Evolutionary conservation across 2,329 filamentous ascomycete species (phyloP).

Genomic region (Hypoxylon sp.): DNA sequence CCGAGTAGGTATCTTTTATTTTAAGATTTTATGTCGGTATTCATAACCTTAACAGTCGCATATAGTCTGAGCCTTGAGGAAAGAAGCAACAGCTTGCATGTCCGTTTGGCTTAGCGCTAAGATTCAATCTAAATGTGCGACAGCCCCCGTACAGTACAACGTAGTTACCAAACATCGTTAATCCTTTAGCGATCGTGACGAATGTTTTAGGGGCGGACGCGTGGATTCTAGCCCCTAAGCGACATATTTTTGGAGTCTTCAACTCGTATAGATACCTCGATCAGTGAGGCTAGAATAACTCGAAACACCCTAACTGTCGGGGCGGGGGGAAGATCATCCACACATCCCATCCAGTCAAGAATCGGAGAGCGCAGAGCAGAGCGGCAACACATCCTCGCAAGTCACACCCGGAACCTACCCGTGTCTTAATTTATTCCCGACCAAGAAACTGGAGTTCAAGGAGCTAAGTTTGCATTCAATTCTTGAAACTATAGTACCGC

Average conservation of each 20-base stretch:
- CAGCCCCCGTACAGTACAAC: constrained; percentile 30
- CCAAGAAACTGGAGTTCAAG: neutral
- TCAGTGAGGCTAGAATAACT: constrained; percentile 38
- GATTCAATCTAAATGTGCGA: constrained; percentile 41
- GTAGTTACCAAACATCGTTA: neutral
- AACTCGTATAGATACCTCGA: constrained; percentile 25
- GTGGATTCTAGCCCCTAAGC: constrained; percentile 29
- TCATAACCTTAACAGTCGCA: constrained; percentile 33
- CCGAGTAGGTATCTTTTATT: constrained; percentile 13
- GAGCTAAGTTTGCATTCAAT: neutral
- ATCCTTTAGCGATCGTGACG: constrained; percentile 22
- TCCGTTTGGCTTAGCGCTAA: constrained; percentile 40
- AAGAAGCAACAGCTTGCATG: constrained; percentile 34
- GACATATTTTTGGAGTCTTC: constrained; percentile 17
- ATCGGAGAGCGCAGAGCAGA: constrained; percentile 6
- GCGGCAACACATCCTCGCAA: constrained; percentile 23
- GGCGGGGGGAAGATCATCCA: constrained; percentile 37
- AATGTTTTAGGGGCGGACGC: constrained; percentile 30
- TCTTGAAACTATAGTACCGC: neutral
- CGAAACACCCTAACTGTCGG: constrained; percentile 40
- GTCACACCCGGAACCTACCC: constrained; percentile 23
- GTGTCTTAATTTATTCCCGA: constrained; percentile 18
- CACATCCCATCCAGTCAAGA: constrained; percentile 25
- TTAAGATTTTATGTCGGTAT: too few species aligned
- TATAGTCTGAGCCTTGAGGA: constrained; percentile 28